Percentiles rank a stretch among this genome's conserved stretches.
phyloP scores from a whole-genome alignment of 495 filamentous ascomycete species.

The Pseudevernia furfuracea region DNA sequence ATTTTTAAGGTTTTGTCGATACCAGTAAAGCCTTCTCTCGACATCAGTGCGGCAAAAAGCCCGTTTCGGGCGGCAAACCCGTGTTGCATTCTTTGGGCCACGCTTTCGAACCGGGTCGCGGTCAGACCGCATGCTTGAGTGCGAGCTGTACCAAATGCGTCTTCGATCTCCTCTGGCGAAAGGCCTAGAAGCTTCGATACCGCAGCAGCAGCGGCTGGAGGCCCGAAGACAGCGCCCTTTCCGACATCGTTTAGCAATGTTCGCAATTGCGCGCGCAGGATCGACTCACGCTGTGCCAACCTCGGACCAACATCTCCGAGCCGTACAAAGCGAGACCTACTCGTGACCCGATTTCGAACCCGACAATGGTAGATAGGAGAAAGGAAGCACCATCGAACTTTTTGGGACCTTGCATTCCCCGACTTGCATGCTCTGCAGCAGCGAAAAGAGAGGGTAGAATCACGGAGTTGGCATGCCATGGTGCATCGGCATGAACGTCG shows the following conservation, averaged over 20 bases:
- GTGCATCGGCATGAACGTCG: conserved; percentile 33
- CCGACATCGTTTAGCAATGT: neutral
- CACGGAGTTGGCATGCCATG: conserved; percentile 30
- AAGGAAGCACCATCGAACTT: conserved; percentile 26
- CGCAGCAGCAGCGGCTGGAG: conserved; percentile 36
- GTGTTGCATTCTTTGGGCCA: conserved; percentile 42
- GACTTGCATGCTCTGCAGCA: neutral
- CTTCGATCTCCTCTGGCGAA: conserved; percentile 29
- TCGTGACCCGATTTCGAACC: conserved; percentile 38
- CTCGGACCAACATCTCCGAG: conserved; percentile 32
- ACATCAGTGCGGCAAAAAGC: conserved; percentile 36
- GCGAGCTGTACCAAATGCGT: conserved; percentile 37
- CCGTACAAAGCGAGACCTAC: conserved; percentile 37
- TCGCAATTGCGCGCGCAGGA: neutral
- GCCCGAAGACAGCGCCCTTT: conserved; percentile 38
- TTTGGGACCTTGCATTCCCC: neutral
- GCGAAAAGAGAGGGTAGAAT: conserved; percentile 12
- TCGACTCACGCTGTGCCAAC: conserved; percentile 36
- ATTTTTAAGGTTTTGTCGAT: conserved; percentile 41
- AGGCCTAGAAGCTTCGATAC: conserved; percentile 34
- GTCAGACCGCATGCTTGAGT: conserved; percentile 39
- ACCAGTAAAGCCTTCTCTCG: conserved; percentile 34
- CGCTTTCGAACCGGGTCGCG: conserved; percentile 38
- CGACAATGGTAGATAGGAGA: conserved; percentile 35
- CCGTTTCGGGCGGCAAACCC: conserved; percentile 42